A percentile compares a stretch with the other conserved stretches of the same genome.
phyloP scores from a whole-genome alignment of 306 rosid species.

The Myrica gale region DNA sequence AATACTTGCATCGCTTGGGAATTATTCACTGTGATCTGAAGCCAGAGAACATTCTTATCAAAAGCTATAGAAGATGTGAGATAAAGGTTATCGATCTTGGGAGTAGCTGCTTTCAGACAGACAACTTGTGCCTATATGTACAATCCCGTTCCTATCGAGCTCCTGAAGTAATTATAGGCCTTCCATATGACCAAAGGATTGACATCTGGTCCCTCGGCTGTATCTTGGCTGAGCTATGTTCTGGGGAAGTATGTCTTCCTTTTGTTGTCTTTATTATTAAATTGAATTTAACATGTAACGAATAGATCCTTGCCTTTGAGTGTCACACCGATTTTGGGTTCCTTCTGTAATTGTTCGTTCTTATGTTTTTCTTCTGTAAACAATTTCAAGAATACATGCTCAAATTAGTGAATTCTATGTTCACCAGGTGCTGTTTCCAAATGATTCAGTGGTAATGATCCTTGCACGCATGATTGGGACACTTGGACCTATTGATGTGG shows the following conservation, averaged over 20 bases:
- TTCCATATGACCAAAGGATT: conserved; percentile 82
- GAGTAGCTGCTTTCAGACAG: conserved; percentile 90
- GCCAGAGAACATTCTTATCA: conserved; percentile 91
- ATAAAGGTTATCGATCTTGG: conserved; percentile 96
- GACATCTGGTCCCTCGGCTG: conserved; percentile 99
- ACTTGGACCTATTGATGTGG: conserved; percentile 79
- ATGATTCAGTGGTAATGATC: conserved; percentile 69
- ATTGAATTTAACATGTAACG: neutral
- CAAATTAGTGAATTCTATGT: neutral
- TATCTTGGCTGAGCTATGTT: conserved; percentile 91
- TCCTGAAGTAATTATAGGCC: conserved; percentile 98
- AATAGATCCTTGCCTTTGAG: neutral
- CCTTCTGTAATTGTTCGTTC: neutral
- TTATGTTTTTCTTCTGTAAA: neutral
- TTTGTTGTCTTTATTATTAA: conserved; percentile 6
- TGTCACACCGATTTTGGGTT: neutral
- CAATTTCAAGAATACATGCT: neutral
- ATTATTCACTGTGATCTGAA: conserved; percentile 94
- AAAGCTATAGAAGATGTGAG: conserved; percentile 80
- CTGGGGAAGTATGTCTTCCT: conserved; percentile 75
- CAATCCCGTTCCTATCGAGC: conserved; percentile 98
- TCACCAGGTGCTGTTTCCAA: conserved; percentile 88
- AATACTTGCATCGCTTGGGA: conserved; percentile 81
- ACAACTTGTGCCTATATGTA: conserved; percentile 83
- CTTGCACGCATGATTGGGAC: conserved; percentile 84